phyloP scores from a whole-genome alignment of 495 filamentous ascomycete species.

The Penicillium roqueforti region DNA sequence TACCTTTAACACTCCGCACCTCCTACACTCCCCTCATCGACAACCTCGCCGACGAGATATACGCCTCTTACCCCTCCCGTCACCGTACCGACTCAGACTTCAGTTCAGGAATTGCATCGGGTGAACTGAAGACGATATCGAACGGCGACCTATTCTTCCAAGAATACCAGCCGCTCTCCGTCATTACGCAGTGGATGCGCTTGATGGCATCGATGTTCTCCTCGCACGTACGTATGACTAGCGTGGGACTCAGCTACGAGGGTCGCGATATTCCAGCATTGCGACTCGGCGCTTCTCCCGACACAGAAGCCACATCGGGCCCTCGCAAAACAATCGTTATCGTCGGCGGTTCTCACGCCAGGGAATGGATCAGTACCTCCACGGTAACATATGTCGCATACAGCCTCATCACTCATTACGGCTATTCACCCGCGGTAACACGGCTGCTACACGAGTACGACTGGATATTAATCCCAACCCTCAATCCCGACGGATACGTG shows the following conservation, averaged over 20 bases:
- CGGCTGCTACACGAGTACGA: conserved; percentile 77
- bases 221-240: conserved; percentile 66
- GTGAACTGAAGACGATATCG: conserved; percentile 32
- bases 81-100: conserved; percentile 26
- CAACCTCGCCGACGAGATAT: conserved; percentile 73
- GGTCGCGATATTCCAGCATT: conserved; percentile 80
- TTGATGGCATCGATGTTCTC: conserved; percentile 86
- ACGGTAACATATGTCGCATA: conserved; percentile 90
- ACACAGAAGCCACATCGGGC: conserved; percentile 34
- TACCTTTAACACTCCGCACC: conserved; percentile 70
- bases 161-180: conserved; percentile 77
- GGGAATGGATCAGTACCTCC: conserved; percentile 94
- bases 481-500: conserved; percentile 92
- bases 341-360: conserved; percentile 79
- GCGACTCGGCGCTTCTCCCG: conserved; percentile 62
- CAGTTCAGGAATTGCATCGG: conserved; percentile 29
- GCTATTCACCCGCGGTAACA: conserved; percentile 61
- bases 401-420: conserved; percentile 78
- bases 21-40: conserved; percentile 73
- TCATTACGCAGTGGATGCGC: conserved; percentile 83
- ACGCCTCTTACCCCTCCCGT: conserved; percentile 64
- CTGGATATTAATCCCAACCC: conserved; percentile 80
- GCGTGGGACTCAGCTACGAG: conserved; percentile 76
- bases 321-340: conserved; percentile 77
- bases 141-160: conserved; percentile 72